Percentiles rank a stretch among this genome's conserved stretches.
Evolutionary conservation across 129 eudicot genomes (phyloP).

Genomic region (Tanacetum coccineum): DNA sequence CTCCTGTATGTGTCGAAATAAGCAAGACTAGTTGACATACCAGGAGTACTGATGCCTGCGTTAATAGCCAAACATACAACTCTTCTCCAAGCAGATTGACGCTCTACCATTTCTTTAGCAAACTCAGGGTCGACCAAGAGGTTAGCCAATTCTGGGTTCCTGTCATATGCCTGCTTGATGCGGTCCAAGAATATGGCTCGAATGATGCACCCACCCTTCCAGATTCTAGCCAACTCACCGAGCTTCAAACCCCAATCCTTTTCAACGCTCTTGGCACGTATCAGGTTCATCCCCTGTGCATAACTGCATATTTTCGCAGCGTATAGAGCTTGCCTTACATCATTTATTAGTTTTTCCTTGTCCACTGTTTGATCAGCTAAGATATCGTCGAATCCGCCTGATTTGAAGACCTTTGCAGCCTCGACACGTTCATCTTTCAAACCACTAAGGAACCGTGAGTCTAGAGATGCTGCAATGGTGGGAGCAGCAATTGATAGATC

Average conservation of each 20-base stretch:
- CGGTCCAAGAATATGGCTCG: constrained; percentile 66
- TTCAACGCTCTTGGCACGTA: constrained; percentile 59
- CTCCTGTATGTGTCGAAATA: constrained; percentile 61
- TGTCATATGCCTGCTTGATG: constrained; percentile 54
- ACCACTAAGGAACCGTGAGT: constrained; percentile 58
- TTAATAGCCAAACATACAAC: constrained; percentile 57
- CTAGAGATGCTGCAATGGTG: constrained; percentile 55
- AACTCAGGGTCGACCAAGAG: constrained; percentile 61
- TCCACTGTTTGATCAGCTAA: constrained; percentile 44
- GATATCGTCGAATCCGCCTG: constrained; percentile 39
- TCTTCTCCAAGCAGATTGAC: constrained; percentile 59
- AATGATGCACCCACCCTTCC: constrained; percentile 68
- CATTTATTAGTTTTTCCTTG: constrained; percentile 38
- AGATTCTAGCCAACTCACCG: constrained; percentile 61
- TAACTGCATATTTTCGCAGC: constrained; percentile 62
- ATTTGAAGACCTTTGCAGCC: constrained; percentile 53
- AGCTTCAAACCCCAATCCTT: constrained; percentile 52
- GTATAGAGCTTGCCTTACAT: constrained; percentile 54
- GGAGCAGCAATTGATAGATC: constrained; percentile 59
- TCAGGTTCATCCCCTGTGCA: constrained; percentile 62
- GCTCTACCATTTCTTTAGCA: constrained; percentile 56
- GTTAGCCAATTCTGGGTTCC: constrained; percentile 53
- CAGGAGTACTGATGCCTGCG: constrained; percentile 58
- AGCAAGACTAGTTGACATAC: constrained; percentile 63
- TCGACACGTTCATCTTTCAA: constrained; percentile 54